Base-by-base conservation (phyloP, 1,284 basidiomycete genomes). In the Heterobasidion annosum region DNA sequence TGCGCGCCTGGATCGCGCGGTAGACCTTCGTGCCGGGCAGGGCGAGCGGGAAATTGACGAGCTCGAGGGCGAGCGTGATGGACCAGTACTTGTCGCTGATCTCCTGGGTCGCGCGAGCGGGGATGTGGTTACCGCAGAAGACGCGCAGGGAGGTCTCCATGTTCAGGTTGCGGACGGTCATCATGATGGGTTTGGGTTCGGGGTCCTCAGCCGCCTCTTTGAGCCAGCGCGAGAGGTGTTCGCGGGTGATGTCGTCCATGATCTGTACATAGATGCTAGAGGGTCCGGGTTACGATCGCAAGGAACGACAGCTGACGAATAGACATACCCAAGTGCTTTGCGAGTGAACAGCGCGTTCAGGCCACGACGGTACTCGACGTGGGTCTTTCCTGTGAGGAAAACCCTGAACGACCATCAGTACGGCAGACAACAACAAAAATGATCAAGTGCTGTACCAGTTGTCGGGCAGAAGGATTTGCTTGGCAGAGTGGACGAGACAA, bases 21-120 rank as follows among this genome's bases (percentile, higher is more conserved):
- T 91, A 99, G 51, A 98, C 85, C 70, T 98, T 98, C 56, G 96
- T 99, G 34, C 97, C 97, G 34, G 94, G 94, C 50, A 95, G 63
- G n/a, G 93, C 88, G 59, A 99, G 75, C 25, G 96, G 96, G 78
- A 99, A 99, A 78, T 99, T 99, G 77, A 99, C 96, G 55, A 99
- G 88, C 70, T 99, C 93, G 48, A 99, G 86, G 1, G 96, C 93
- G 62, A 85, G 75, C 15, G 96, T 98, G 70, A 99, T 97, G 58
- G 81, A 77, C 96, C 96, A 99, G 75, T 98, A 99, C 69, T 93
- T 93, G 61, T 92, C 86, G 65, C 82, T 89, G 65, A 99, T 94
- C 67, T 93, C 88, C 35, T 74, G 65, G 37, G 87, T 82, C 48
- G 88, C 91, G 10, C 83, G 71, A 10, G 92, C 85, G 34, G 91